Evolutionary conservation across 179 eudicot species (phyloP).

Genomic region (Amaranthus tricolor): DNA sequence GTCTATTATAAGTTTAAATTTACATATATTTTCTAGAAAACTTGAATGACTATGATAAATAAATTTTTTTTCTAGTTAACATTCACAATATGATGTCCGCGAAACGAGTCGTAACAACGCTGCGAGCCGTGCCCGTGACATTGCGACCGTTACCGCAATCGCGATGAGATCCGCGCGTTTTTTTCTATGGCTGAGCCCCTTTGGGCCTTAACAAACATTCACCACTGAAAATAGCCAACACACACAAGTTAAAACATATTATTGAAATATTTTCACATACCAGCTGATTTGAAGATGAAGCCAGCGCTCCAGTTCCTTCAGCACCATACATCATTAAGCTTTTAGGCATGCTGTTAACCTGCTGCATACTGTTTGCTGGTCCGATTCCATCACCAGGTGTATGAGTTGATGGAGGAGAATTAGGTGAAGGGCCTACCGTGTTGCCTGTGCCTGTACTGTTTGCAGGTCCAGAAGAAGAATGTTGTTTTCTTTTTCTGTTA

Average conservation of each 20-base stretch:
- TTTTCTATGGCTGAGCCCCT: too few relatives aligned
- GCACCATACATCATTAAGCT: conserved; percentile 84
- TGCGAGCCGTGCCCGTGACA: too few relatives aligned
- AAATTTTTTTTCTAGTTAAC: not conserved
- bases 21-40: too few relatives aligned
- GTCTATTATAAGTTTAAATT: too few relatives aligned
- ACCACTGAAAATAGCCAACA: not conserved
- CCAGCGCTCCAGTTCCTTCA: conserved; percentile 79
- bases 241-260: not conserved
- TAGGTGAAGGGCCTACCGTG: conserved; percentile 91
- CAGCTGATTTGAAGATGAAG: conserved; percentile 95
- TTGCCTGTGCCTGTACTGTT: conserved; percentile 97
- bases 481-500: conserved; percentile 85
- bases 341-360: conserved; percentile 76
- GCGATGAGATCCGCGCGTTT: too few relatives aligned
- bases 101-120: not conserved
- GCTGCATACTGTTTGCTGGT: conserved; percentile 63
- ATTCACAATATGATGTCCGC: not conserved
- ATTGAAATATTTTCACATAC: conserved; percentile 33
- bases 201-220: too few relatives aligned
- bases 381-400: conserved; percentile 94
- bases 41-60: too few relatives aligned
- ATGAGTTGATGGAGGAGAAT: conserved; percentile 92
- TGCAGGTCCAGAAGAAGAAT: conserved; percentile 96
- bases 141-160: too few relatives aligned